Conservation (phyloP, 202 grass and related monocot species). For the Panicum hallii region DNA sequence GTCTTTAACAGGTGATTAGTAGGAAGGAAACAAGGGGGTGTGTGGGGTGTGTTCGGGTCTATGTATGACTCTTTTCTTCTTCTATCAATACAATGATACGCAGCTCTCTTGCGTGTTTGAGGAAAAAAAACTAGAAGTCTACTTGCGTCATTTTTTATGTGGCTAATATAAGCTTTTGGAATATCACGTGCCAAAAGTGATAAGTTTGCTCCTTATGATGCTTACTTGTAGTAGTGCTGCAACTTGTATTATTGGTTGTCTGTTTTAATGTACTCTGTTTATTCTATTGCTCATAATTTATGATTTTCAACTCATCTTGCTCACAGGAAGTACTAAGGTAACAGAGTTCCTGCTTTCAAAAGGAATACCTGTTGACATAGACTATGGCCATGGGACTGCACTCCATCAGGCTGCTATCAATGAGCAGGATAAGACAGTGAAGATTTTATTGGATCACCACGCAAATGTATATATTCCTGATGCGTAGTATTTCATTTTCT, state of each 20-base stretch:
- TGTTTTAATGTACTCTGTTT: background rate
- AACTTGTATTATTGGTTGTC: background rate
- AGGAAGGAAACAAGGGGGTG: no score
- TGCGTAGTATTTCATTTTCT: background rate
- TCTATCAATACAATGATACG: no score
- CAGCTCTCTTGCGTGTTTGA: no score
- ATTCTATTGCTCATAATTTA: background rate
- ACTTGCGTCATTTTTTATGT: background rate
- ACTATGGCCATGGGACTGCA: constrained; percentile 41
- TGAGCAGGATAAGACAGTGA: constrained; percentile 43
- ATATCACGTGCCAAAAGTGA: background rate
- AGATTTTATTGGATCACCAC: constrained; percentile 46
- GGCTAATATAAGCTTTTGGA: background rate
- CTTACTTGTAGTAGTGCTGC: background rate
- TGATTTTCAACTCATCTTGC: background rate
- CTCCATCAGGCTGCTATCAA: constrained; percentile 37
- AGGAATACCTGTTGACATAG: constrained; percentile 47
- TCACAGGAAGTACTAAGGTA: constrained; percentile 45
- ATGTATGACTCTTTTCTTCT: no score
- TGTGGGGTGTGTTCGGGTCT: no score
- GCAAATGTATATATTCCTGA: constrained; percentile 33
- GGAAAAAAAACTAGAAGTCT: background rate
- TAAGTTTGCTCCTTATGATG: background rate
- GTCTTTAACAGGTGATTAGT: no score
- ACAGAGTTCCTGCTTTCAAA: constrained; percentile 45